phyloP scores from a whole-genome alignment of 306 rosid species.

The Betula pendula region DNA sequence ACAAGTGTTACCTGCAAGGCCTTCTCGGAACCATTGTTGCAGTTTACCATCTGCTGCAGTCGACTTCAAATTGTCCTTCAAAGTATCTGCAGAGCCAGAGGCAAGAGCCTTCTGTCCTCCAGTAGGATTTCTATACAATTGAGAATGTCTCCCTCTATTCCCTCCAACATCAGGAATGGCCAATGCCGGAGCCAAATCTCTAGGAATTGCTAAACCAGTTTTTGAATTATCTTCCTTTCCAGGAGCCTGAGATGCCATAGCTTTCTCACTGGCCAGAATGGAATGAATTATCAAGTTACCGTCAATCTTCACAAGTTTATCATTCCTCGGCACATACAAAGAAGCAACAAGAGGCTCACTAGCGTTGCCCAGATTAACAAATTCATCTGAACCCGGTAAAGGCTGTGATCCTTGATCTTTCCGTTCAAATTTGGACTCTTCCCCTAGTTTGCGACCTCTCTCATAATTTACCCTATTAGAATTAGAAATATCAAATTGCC shows the following conservation, averaged over 20 bases:
- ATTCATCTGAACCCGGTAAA: constrained; percentile 33
- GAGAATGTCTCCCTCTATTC: constrained; percentile 58
- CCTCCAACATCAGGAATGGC: constrained; percentile 72
- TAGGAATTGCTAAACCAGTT: constrained; percentile 63
- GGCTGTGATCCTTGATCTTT: constrained; percentile 26
- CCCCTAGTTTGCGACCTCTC: constrained; percentile 35
- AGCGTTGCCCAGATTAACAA: constrained; percentile 45
- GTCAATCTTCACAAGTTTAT: constrained; percentile 89
- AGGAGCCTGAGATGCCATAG: constrained; percentile 59
- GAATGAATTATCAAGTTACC: constrained; percentile 97
- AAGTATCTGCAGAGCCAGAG: constrained; percentile 52
- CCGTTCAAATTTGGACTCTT: constrained; percentile 30
- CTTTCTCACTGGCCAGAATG: constrained; percentile 87
- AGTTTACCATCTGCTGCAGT: constrained; percentile 77
- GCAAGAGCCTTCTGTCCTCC: constrained; percentile 70
- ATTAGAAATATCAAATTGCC: constrained; percentile 42
- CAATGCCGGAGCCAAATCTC: constrained; percentile 60
- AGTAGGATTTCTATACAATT: constrained; percentile 45
- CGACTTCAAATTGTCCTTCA: constrained; percentile 60
- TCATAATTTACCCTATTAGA: constrained; percentile 36
- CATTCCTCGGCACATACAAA: constrained; percentile 93
- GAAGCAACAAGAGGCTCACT: constrained; percentile 94
- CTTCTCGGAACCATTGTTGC: constrained; percentile 99
- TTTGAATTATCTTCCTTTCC: constrained; percentile 45
- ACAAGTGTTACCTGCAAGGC: constrained; percentile 69